Base-by-base conservation (phyloP, 768 basidiomycete genomes). In the Goffeauzyma gilvescens region DNA sequence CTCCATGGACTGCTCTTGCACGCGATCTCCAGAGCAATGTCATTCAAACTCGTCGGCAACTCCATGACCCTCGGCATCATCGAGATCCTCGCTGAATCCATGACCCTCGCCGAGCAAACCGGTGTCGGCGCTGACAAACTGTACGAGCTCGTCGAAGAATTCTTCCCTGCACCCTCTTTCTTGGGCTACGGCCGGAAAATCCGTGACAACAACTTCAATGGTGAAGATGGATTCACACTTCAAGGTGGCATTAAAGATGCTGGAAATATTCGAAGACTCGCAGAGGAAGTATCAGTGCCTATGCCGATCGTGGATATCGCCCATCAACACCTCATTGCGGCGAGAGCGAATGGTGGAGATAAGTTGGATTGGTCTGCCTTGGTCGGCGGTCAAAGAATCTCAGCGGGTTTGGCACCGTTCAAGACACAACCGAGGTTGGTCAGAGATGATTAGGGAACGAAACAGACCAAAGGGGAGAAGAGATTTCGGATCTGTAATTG, bases 231-330 rank as follows among this genome's bases (percentile, higher is more conserved):
- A 12, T 87, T 90, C 59, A 67, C 76, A 10, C 73, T 87, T 37
- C 76, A 81, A 34, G 81, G 81, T n/a, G 86, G 83, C 14, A 75
- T 90, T 55, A 85, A 85, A 55, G 85, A 87, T 55, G 78, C 81
- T 0, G 63, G 72, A 71, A 55, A 63, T 57, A 75, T 86, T 41
- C 76, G 79, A 42, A 71, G 70, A 37, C 68, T 87, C 8, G 74
- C 76, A 0, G 69, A 74, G 6, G 73, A 76, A 44, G 66, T 51
- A 42, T 61, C 62, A 27, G 60, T 62, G 1, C 62, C 62, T 1
- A 56, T 63, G 53, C 63, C 63, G 6, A 51, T 54, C 14, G 61
- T 65, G 44, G 64, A 66, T 39, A 52, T 59, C 39, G 81, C 81
- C 4, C 75, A 80, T 54, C 76, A 78, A 51, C 78, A 82, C 53